A percentile compares a stretch with the other conserved stretches of the same genome.
Conservation (phyloP, 192 early-diverging fungal species). For the Coemansia sp. region DNA sequence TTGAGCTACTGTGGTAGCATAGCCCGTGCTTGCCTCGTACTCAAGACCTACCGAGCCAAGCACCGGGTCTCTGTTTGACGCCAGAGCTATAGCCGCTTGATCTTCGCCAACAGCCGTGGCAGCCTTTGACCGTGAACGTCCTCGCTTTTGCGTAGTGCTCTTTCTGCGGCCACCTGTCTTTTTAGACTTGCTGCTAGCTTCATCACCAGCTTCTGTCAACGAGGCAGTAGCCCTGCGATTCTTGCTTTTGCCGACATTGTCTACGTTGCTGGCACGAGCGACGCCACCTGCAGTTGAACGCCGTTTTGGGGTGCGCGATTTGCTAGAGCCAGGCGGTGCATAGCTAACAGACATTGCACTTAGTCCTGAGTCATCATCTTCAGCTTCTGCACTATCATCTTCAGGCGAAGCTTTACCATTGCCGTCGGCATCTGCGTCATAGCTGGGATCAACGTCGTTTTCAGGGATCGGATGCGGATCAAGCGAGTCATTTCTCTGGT, state of each 20-base stretch:
- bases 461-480: constrained; percentile 45
- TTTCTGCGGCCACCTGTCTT: constrained; percentile 9
- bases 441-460: constrained; percentile 13
- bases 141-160: constrained; percentile 15
- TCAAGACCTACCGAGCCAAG: not conserved
- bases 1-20: not conserved
- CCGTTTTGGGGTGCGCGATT: not conserved
- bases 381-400: not conserved
- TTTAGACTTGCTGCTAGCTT: not conserved
- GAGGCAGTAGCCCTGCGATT: not conserved
- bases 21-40: not conserved
- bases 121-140: constrained; percentile 22
- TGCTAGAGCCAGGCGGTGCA: not conserved
- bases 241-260: not conserved
- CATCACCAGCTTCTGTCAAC: not conserved
- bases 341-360: constrained; percentile 9
- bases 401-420: not conserved
- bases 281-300: not conserved
- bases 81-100: not conserved
- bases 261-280: not conserved
- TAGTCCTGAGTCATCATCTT: not conserved
- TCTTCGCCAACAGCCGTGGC: not conserved
- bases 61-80: not conserved
- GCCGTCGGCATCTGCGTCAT: constrained; percentile 10
- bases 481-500: constrained; percentile 34